These are phyloP conservation scores for Prillingera fragicola DNA, from an alignment of 1,284 basidiomycete genomes.

Conservation along the genomic window DNA sequence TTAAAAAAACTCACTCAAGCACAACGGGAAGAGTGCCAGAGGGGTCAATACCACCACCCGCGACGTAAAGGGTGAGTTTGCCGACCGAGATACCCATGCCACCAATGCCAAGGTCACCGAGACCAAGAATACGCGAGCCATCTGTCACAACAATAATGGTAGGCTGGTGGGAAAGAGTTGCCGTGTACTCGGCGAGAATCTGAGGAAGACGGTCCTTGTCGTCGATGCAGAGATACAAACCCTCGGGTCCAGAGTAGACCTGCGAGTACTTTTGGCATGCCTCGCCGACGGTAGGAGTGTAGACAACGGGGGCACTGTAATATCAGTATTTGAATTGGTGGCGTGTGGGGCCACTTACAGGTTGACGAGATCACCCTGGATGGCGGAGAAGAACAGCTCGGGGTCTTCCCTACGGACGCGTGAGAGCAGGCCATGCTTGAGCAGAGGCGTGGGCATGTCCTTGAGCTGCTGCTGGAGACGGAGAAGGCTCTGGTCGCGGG, in stretches of 20 bases:
- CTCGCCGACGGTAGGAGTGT: slow-evolving; percentile 88
- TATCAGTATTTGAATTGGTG: background rate
- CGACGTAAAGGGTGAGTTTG: slow-evolving; percentile 86
- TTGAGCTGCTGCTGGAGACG: slow-evolving; percentile 39
- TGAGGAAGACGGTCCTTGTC: slow-evolving; percentile 57
- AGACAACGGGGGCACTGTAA: slow-evolving; percentile 64
- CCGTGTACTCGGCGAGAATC: slow-evolving; percentile 43
- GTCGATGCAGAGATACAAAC: slow-evolving; percentile 67
- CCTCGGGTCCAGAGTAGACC: slow-evolving; percentile 73
- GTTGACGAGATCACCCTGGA: slow-evolving; percentile 37
- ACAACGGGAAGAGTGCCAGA: slow-evolving; percentile 78
- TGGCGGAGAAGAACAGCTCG: slow-evolving; percentile 38
- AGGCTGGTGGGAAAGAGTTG: slow-evolving; percentile 61
- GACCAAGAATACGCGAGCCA: slow-evolving; percentile 85
- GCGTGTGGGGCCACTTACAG: slow-evolving; percentile 28
- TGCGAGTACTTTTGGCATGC: slow-evolving; percentile 79
- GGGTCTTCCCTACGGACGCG: slow-evolving; percentile 37
- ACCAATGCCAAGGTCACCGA: slow-evolving; percentile 71
- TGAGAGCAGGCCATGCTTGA: slow-evolving; percentile 42
- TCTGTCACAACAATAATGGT: slow-evolving; percentile 83
- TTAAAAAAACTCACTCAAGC: slow-evolving; percentile 50
- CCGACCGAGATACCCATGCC: slow-evolving; percentile 87
- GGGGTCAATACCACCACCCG: slow-evolving; percentile 76
- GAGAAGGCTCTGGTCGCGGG: slow-evolving; percentile 34
- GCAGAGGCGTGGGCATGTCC: slow-evolving; percentile 34